Percentiles rank a stretch among this genome's conserved stretches.
Evolutionary conservation across 2,329 filamentous ascomycete species (phyloP).

Genomic region (Neurospora sp.): DNA sequence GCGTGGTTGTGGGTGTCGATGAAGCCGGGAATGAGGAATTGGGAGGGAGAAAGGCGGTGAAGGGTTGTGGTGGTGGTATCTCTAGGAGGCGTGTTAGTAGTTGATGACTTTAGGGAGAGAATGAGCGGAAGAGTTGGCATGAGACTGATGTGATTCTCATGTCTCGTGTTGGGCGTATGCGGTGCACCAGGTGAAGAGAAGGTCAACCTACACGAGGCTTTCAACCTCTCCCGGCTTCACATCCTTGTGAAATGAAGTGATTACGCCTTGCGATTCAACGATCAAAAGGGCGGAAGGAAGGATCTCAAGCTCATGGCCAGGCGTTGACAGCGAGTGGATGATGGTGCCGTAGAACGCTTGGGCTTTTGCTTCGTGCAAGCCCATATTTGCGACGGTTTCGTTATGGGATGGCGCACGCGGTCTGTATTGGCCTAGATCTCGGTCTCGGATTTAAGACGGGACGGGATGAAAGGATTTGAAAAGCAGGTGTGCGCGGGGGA

Average conservation of each 20-base stretch:
- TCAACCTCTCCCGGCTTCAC: not conserved
- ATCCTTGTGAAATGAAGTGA: constrained; percentile 17
- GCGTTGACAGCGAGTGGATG: constrained; percentile 10
- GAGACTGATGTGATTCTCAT: not conserved
- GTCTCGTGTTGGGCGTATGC: not conserved
- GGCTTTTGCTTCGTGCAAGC: not conserved
- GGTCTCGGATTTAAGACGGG: not conserved
- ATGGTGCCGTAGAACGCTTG: constrained; percentile 9
- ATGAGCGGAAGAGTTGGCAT: too few species aligned
- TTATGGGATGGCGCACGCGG: not conserved
- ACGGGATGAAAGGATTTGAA: too few species aligned
- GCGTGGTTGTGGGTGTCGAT: constrained; percentile 62
- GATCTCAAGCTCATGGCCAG: constrained; percentile 8
- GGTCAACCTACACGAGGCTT: constrained; percentile 1
- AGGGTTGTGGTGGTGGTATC: constrained; percentile 5
- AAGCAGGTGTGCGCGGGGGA: not conserved
- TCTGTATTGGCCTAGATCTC: not conserved
- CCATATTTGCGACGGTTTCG: not conserved
- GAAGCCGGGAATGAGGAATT: constrained; percentile 50
- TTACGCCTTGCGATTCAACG: constrained; percentile 18
- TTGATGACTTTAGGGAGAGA: constrained; percentile 5
- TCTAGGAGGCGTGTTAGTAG: constrained; percentile 6
- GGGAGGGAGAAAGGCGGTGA: constrained; percentile 18
- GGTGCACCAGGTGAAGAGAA: not conserved
- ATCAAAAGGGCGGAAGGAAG: constrained; percentile 9